Evolutionary conservation across 441 rosid species (phyloP).

Genomic region (Pelargonium cotyledonis): DNA sequence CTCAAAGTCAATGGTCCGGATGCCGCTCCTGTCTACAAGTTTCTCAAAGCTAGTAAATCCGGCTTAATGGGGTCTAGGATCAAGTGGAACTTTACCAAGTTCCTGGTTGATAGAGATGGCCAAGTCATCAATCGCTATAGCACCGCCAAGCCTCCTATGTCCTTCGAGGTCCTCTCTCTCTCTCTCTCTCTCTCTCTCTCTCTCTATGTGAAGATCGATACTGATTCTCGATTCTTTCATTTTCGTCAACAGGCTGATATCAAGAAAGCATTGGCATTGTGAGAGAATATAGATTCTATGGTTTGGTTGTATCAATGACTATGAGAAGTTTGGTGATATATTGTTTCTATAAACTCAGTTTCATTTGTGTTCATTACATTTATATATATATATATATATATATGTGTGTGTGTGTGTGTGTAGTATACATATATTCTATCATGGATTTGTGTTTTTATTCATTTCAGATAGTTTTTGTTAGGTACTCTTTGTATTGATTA

Average conservation of each 20-base stretch:
- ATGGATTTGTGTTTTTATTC: too few species aligned
- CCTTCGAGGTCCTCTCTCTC: conserved; percentile 37
- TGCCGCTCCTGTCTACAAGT: conserved; percentile 51
- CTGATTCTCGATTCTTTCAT: not conserved
- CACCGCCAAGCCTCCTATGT: conserved; percentile 37
- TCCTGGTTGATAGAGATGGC: conserved; percentile 52
- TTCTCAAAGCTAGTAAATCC: conserved; percentile 46
- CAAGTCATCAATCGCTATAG: conserved; percentile 40
- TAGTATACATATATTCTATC: too few species aligned
- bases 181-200: not conserved
- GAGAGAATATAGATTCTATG: not conserved
- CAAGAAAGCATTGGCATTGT: conserved; percentile 52
- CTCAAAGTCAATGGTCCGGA: conserved; percentile 47
- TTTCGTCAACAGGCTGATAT: conserved; percentile 41
- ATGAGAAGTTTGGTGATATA: too few species aligned
- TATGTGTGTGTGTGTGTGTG: too few species aligned
- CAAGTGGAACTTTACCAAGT: conserved; percentile 71
- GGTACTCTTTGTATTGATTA: too few species aligned
- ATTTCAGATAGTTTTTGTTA: too few species aligned
- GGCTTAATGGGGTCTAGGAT: conserved; percentile 47
- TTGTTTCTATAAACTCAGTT: too few species aligned
- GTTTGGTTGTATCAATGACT: too few species aligned
- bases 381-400: too few species aligned
- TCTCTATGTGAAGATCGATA: not conserved
- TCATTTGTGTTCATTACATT: too few species aligned